These are phyloP conservation scores for Penicillium flavigenum DNA, from an alignment of 495 filamentous ascomycete genomes.

Conservation along the genomic window DNA sequence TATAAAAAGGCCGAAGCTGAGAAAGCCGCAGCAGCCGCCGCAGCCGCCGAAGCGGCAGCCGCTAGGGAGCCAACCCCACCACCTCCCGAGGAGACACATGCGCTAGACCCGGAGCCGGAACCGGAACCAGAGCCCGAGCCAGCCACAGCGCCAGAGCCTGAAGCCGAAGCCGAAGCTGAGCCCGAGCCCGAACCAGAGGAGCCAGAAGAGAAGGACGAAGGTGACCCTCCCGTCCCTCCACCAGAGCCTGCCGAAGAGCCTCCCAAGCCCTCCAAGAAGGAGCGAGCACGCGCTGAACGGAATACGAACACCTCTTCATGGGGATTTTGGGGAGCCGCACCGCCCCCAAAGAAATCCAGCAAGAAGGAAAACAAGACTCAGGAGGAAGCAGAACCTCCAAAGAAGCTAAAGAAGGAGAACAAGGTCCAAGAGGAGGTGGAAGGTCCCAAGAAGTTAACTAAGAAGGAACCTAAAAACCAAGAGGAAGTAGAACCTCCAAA, in stretches of 20 bases:
- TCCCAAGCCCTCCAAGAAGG: slow-evolving; percentile 54
- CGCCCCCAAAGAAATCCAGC: slow-evolving; percentile 49
- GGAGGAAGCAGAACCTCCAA: slow-evolving; percentile 29
- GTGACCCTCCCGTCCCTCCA: slow-evolving; percentile 53
- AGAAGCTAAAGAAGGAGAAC: slow-evolving; percentile 35
- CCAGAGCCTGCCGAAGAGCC: slow-evolving; percentile 46
- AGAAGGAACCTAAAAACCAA: slow-evolving; percentile 35
- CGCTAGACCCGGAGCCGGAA: slow-evolving; percentile 32
- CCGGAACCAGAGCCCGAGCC: slow-evolving; percentile 21
- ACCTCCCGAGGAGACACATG: slow-evolving; percentile 30
- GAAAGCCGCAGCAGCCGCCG: background rate
- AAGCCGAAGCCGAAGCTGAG: slow-evolving; percentile 10
- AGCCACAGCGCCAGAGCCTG: slow-evolving; percentile 20
- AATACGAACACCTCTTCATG: slow-evolving; percentile 49
- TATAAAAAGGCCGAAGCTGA: slow-evolving; percentile 33
- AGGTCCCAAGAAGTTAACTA: slow-evolving; percentile 21
- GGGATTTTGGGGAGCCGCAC: slow-evolving; percentile 58
- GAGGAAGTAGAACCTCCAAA: slow-evolving; percentile 29
- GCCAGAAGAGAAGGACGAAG: slow-evolving; percentile 26
- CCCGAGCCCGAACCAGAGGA: slow-evolving; percentile 19
- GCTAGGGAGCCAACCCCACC: slow-evolving; percentile 66
- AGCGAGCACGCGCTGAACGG: slow-evolving; percentile 57
- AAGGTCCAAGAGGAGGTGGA: slow-evolving; percentile 36
- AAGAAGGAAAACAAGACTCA: slow-evolving; percentile 42
- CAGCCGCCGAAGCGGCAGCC: slow-evolving; percentile 50